phyloP scores from a whole-genome alignment of 208 protist species.

The Wallacemonas sp. region DNA sequence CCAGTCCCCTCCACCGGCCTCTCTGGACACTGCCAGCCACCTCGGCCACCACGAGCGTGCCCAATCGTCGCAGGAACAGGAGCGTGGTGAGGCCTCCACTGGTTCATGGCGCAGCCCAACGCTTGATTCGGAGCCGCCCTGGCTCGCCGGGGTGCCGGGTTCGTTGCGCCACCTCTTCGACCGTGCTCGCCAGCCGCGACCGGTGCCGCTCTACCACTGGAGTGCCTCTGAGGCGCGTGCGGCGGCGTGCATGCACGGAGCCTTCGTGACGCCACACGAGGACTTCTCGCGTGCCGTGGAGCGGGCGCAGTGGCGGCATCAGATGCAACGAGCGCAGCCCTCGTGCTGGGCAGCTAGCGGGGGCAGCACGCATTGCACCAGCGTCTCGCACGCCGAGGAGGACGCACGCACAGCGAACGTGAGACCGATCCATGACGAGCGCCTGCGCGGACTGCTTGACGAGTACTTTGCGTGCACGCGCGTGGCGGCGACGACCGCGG shows the following conservation, averaged over 20 bases:
- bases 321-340: not conserved
- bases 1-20: not conserved
- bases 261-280: not conserved
- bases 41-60: no score
- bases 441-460: not conserved
- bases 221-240: not conserved
- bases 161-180: not conserved
- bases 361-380: no score
- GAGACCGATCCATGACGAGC: not conserved
- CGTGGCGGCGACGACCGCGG: not conserved
- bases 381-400: no score
- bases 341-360: no score
- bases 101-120: no score
- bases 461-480: not conserved
- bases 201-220: slow-evolving; percentile 1
- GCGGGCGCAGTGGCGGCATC: not conserved
- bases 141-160: not conserved
- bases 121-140: not conserved
- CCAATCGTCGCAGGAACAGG: no score
- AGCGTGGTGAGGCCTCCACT: no score
- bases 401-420: no score
- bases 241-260: not conserved
- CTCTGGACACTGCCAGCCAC: not conserved
- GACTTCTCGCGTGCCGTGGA: not conserved
- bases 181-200: not conserved